Conservation (phyloP, 179 eudicot species). For the Gypsophila paniculata region DNA sequence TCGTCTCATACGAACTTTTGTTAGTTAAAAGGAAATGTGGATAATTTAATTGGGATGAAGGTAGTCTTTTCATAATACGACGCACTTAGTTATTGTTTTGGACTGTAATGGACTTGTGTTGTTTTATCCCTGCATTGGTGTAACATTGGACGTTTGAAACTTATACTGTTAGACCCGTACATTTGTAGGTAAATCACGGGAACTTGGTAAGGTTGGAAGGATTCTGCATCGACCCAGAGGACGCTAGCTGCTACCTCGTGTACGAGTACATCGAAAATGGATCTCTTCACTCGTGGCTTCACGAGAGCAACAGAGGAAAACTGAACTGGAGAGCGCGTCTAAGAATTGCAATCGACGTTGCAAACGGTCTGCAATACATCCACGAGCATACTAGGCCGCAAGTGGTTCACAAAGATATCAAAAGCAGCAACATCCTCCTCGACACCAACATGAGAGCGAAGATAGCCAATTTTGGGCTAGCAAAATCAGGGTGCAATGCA, state of each 20-base stretch:
- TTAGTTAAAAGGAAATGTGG: too few species aligned
- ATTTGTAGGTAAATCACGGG: constrained; percentile 72
- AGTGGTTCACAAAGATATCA: constrained; percentile 93
- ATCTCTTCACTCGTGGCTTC: constrained; percentile 67
- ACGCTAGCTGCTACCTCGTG: too few species aligned
- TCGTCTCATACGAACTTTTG: too few species aligned
- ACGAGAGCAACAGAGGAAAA: constrained; percentile 36
- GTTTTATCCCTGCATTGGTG: too few species aligned
- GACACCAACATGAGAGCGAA: constrained; percentile 70
- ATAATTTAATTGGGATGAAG: too few species aligned
- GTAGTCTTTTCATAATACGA: too few species aligned
- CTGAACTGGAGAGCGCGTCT: constrained; percentile 69
- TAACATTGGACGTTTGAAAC: too few species aligned
- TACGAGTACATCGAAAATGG: too few species aligned
- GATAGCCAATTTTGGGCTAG: constrained; percentile 86
- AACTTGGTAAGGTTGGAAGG: too few species aligned
- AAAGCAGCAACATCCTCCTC: constrained; percentile 76
- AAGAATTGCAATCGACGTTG: constrained; percentile 70
- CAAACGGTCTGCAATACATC: constrained; percentile 88
- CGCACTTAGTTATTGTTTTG: too few species aligned
- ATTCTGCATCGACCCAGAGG: too few species aligned
- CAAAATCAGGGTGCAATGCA: constrained; percentile 87
- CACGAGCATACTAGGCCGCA: constrained; percentile 85
- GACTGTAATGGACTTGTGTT: too few species aligned
- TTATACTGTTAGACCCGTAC: not conserved